Evolutionary conservation across 1,284 basidiomycete species (phyloP), one percentile per base, ranked within the genome.

Genomic region (Ganoderma sp.): DNA sequence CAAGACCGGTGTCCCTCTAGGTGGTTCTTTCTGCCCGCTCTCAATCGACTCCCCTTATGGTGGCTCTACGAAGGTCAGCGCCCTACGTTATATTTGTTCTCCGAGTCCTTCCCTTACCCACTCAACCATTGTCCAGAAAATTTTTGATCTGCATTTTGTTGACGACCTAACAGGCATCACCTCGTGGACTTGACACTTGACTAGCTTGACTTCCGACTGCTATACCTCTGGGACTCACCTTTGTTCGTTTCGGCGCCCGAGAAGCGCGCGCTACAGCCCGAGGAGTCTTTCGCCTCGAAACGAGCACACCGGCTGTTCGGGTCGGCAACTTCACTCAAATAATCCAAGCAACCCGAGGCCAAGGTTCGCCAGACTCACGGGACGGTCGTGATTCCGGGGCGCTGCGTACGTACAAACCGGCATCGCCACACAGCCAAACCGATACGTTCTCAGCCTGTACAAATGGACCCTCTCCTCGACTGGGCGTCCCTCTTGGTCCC

Each of bases 401-500:
- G 42, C 63, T 37, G 58, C 52, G 63, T 64, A 68, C 67, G 63
- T 64, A 68, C 59, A 62, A 52, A 19, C 48, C 28, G 15, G 60
- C 63, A 64, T 64, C 67, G 63, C 67, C 59, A 68, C 63, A 39
- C 43, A 59, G 37, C 57, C 39, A n/a, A 28, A 52, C 43, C 34
- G 10, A 59, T 10, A 25, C 48, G 43, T 59, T 28, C 22, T 60
- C 62, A 22, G 10, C 54, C 56, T 37, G 17, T 34, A 34, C 56
- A 48, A 39, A 39, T 52, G 58, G 45, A 32, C 42, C 59, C 45
- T 41, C 32, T 60, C 60, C 14, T 58, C 56, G 34, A 58, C 54
- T 34, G 52, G 52, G 56, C 41, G 54, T 54, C 48, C 65, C 65
- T 57, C 41, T 48, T 48, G 69, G 54, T 54, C 48, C 65, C 65